A percentile compares a stretch with the other conserved stretches of the same genome.
Conservation (phyloP, 2,329 filamentous ascomycete species). For the Arthrobotrys musiformis region DNA sequence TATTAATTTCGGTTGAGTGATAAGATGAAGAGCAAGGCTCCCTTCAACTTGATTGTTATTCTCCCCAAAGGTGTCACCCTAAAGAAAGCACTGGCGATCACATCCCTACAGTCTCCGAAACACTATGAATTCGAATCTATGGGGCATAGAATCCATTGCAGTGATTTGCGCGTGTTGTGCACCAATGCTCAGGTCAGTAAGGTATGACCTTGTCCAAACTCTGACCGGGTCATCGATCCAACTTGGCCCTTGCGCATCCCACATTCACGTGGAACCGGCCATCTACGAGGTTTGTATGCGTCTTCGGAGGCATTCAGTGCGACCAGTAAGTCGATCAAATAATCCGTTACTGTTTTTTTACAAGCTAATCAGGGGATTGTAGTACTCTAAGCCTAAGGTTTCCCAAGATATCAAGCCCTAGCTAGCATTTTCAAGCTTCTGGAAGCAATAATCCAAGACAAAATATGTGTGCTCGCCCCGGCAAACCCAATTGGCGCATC, state of each 20-base stretch:
- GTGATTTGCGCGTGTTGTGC: no score
- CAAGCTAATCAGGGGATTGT: slow-evolving; percentile 12
- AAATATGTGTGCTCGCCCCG: background rate
- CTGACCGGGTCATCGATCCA: background rate
- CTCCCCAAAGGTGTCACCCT: no score
- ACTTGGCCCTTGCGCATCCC: slow-evolving; percentile 5
- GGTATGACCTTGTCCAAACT: background rate
- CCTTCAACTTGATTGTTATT: background rate
- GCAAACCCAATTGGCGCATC: slow-evolving; percentile 37
- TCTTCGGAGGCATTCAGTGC: slow-evolving; percentile 30
- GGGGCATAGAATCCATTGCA: background rate
- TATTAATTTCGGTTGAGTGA: background rate
- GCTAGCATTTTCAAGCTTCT: slow-evolving; percentile 28
- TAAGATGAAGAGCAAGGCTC: background rate
- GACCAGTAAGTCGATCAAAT: background rate
- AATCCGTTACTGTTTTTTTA: slow-evolving; percentile 6
- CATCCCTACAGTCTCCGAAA: background rate
- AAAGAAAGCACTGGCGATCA: no score
- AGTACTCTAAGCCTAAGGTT: background rate
- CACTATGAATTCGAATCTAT: background rate
- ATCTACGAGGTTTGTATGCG: slow-evolving; percentile 13
- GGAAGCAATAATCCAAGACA: slow-evolving; percentile 19
- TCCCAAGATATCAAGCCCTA: slow-evolving; percentile 6
- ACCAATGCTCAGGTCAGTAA: background rate
- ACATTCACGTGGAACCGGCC: slow-evolving; percentile 18